These are phyloP conservation scores for Lachancea quebecensis DNA, from an alignment of 805 yeast genomes.

Conservation along the genomic window DNA sequence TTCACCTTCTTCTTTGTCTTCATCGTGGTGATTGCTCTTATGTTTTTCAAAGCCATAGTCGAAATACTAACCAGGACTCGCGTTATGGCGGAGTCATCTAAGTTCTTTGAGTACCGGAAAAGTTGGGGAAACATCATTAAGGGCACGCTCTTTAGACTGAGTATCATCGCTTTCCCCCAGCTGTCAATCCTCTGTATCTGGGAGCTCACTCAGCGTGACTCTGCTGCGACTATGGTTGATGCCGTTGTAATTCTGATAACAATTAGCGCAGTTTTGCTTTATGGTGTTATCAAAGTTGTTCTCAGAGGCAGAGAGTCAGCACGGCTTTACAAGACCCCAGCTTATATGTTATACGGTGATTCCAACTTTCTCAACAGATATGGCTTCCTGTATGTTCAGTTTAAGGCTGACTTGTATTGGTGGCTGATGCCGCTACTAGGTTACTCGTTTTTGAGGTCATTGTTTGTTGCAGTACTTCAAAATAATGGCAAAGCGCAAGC, in stretches of 20 bases:
- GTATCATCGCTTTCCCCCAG: constrained; percentile 83
- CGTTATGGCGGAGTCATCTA: constrained; percentile 47
- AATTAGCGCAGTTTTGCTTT: constrained; percentile 51
- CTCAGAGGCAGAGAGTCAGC: constrained; percentile 67
- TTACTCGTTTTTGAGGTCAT: constrained; percentile 66
- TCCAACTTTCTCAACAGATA: constrained; percentile 70
- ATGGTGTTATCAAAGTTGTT: constrained; percentile 70
- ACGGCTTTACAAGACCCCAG: constrained; percentile 78
- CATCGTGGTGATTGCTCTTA: constrained; percentile 47
- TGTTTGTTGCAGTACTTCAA: constrained; percentile 85
- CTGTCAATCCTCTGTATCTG: constrained; percentile 73
- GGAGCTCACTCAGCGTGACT: constrained; percentile 81
- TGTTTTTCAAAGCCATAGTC: constrained; percentile 59
- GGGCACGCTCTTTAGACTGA: constrained; percentile 80
- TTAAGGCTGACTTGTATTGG: constrained; percentile 79
- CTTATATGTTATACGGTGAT: constrained; percentile 84
- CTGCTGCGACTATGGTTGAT: constrained; percentile 73
- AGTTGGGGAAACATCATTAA: constrained; percentile 82
- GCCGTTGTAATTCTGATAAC: constrained; percentile 66
- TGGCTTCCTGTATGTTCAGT: constrained; percentile 91
- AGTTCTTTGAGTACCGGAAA: constrained; percentile 68
- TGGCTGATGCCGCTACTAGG: constrained; percentile 61
- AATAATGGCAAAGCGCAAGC: constrained; percentile 75
- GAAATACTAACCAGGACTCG: constrained; percentile 57
- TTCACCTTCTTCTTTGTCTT: constrained; percentile 75